Conservation (phyloP, 1,139 yeast species). For the Entelexis paramagnoliae region DNA sequence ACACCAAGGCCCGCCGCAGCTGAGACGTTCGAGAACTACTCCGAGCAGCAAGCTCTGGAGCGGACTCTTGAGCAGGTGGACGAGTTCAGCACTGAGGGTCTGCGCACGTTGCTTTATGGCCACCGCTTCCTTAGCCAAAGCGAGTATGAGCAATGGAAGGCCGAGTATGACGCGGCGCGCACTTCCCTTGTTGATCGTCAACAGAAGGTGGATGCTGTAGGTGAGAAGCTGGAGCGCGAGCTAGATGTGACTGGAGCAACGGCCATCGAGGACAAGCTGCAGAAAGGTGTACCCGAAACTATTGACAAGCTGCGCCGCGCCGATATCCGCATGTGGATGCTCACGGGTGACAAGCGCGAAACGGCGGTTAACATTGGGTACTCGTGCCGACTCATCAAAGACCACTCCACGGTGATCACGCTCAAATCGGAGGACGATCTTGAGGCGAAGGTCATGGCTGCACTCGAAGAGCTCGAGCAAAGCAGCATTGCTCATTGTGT, state of each 20-base stretch:
- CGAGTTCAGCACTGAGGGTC: conserved; percentile 88
- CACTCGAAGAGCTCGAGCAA: conserved; percentile 49
- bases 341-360: conserved; percentile 95
- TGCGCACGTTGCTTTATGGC: conserved; percentile 78
- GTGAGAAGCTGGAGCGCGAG: conserved; percentile 57
- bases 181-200: conserved; percentile 62
- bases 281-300: conserved; percentile 90
- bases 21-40: conserved; percentile 30
- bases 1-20: background rate
- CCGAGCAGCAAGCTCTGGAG: conserved; percentile 71
- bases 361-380: conserved; percentile 96
- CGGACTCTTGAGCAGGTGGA: conserved; percentile 83
- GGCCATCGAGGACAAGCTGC: conserved; percentile 94
- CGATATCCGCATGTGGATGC: conserved; percentile 93
- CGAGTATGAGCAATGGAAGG: conserved; percentile 58
- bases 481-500: conserved; percentile 88
- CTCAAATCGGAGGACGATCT: conserved; percentile 44
- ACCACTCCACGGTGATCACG: conserved; percentile 79
- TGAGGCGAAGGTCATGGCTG: conserved; percentile 46
- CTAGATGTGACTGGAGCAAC: conserved; percentile 79
- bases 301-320: conserved; percentile 88
- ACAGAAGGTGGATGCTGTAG: conserved; percentile 56
- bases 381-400: conserved; percentile 85
- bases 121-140: conserved; percentile 56
- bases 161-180: conserved; percentile 61